phyloP scores from a whole-genome alignment of 768 basidiomycete species.

The Xerocomellus chrysenteron region DNA sequence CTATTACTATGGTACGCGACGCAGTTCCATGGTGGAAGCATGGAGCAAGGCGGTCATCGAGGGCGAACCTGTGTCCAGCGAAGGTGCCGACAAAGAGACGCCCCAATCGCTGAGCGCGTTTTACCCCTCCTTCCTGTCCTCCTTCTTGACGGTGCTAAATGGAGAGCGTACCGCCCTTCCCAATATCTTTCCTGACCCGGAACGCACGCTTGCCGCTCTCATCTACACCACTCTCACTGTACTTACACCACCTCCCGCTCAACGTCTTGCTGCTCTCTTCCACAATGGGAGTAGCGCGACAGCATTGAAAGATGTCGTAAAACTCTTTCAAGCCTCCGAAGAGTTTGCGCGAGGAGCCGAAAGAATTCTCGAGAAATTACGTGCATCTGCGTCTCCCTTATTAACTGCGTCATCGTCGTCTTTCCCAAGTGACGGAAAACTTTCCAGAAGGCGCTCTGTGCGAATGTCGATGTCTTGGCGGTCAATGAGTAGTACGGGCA shows the following conservation, averaged over 20 bases:
- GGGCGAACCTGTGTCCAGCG: conserved; percentile 17
- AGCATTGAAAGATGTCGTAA: conserved; percentile 69
- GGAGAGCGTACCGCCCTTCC: conserved; percentile 73
- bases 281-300: conserved; percentile 56
- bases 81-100: conserved; percentile 43
- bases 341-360: conserved; percentile 76
- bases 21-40: conserved; percentile 56
- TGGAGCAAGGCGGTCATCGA: conserved; percentile 66
- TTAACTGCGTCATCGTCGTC: conserved; percentile 21
- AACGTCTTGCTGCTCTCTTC: conserved; percentile 72
- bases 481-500: conserved; percentile 31
- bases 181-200: conserved; percentile 86
- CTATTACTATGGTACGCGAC: conserved; percentile 88
- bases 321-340: conserved; percentile 70
- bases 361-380: conserved; percentile 75
- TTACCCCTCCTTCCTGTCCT: conserved; percentile 71
- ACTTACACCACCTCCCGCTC: conserved; percentile 77
- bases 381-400: conserved; percentile 34
- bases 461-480: conserved; percentile 69
- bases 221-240: conserved; percentile 78
- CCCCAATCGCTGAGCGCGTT: conserved; percentile 60
- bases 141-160: conserved; percentile 62
- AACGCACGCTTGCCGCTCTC: conserved; percentile 72
- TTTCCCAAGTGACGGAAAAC: conserved; percentile 25
- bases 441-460: conserved; percentile 53